A percentile compares a stretch with the other conserved stretches of the same genome.
phyloP scores from a whole-genome alignment of 257 asterid species.

The Solanum raphanifolium region DNA sequence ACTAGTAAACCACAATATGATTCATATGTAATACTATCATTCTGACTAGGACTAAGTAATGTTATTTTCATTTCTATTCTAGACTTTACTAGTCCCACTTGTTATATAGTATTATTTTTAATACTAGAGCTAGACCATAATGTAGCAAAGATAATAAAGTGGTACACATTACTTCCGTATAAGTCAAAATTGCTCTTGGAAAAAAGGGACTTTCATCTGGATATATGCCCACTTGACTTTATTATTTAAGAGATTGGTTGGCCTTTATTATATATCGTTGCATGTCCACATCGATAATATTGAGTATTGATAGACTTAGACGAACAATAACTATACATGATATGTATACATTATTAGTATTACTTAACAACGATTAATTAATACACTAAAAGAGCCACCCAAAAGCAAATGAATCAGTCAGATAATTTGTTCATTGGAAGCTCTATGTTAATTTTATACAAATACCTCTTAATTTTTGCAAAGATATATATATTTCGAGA shows the following conservation, averaged over 20 bases:
- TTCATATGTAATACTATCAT: background rate
- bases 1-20: background rate
- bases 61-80: background rate
- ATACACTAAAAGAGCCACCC: background rate
- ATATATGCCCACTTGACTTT: slow-evolving; percentile 14
- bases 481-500: too few species aligned
- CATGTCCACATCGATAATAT: background rate
- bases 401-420: too few species aligned
- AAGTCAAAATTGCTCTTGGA: background rate
- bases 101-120: background rate
- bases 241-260: background rate
- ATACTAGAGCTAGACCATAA: background rate
- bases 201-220: background rate
- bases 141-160: background rate
- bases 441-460: too few species aligned
- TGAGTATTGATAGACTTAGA: background rate
- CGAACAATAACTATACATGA: background rate
- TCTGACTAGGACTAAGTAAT: background rate
- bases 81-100: slow-evolving; percentile 6
- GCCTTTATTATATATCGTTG: slow-evolving; percentile 5
- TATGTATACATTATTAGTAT: background rate
- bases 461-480: too few species aligned
- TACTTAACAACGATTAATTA: background rate
- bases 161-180: background rate
- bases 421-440: too few species aligned